Base-by-base conservation (phyloP, 2,329 filamentous ascomycete genomes). In the Fusarium sp. region DNA sequence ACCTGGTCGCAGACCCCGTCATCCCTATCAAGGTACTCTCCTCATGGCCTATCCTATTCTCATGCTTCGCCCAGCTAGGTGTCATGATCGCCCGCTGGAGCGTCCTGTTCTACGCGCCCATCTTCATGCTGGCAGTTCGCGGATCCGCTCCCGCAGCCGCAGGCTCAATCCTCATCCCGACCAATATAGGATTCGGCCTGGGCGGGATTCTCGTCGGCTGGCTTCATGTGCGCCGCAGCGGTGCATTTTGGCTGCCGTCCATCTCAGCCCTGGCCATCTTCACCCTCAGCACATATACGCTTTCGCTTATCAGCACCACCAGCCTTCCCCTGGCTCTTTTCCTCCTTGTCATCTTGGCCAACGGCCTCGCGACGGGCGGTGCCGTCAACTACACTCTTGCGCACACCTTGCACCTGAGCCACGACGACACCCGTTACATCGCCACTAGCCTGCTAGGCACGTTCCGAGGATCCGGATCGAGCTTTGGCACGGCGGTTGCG, bases 71-170 rank as follows among this genome's bases (percentile, higher is more conserved):
- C 1, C 91, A 92, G 45, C 81, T 93, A 0, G 87, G 89, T 17
- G 84, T 92, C 72, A 94, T 96, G 90, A 87, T 90, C 71, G 83
- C 89, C 2, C 88, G 92, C 53, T 96, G 91, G 92, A 83, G 82
- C 7, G 82, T 96, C 2, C 80, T 96, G 8, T 95, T 93, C 78
- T 96, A 92, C 75, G 84, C 88, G 0, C 92, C 92, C 0, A 86
- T 92, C 38, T 93, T 92, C 68, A 89, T 91, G 31, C 86, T 95
- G 53, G 89, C 90, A 4, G 88, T 95, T 2, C 85, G 88, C 3
- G 85, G 85, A 51, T 89, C 89, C 78, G 76, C 82, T 1, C 88
- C 90, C 0, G 88, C 90, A 1, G 79, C 85, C 2, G 89, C 91
- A 3, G 92, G 92, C 4, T 83, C 89, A 4, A 88, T 94, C 32